phyloP scores from a whole-genome alignment of 345 rosid species.

The Clausena lansium region DNA sequence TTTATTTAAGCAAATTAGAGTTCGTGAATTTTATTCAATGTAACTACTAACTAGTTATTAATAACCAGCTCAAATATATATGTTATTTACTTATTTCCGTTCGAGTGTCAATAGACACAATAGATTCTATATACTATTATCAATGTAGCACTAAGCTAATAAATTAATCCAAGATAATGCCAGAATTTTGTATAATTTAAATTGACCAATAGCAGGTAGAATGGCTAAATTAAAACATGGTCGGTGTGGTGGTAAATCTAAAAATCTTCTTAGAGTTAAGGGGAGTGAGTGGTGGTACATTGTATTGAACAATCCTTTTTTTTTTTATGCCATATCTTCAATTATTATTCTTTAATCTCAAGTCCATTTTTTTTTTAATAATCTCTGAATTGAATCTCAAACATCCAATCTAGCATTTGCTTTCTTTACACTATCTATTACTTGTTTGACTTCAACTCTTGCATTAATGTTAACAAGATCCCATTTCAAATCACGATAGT shows the following conservation, averaged over 20 bases:
- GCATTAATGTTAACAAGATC: background rate
- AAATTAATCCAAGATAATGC: background rate
- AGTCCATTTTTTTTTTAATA: no score
- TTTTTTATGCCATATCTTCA: background rate
- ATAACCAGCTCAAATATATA: no score
- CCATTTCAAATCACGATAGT: background rate
- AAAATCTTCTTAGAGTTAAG: slow-evolving; percentile 23
- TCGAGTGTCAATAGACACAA: no score
- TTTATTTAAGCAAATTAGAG: no score
- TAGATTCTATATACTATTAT: background rate
- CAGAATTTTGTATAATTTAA: background rate
- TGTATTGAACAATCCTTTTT: slow-evolving; percentile 14
- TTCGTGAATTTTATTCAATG: no score
- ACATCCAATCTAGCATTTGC: background rate
- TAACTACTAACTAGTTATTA: no score
- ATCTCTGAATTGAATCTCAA: background rate
- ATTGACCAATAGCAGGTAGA: background rate
- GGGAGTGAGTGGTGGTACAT: slow-evolving; percentile 21
- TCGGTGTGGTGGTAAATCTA: slow-evolving; percentile 4
- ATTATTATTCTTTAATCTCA: background rate
- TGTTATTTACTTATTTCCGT: no score
- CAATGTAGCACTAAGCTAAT: background rate
- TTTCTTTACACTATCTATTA: background rate
- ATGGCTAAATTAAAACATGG: background rate
- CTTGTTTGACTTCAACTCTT: slow-evolving; percentile 4